Base-by-base conservation (phyloP, 202 grass and related monocot genomes). In the Zizania palustris region DNA sequence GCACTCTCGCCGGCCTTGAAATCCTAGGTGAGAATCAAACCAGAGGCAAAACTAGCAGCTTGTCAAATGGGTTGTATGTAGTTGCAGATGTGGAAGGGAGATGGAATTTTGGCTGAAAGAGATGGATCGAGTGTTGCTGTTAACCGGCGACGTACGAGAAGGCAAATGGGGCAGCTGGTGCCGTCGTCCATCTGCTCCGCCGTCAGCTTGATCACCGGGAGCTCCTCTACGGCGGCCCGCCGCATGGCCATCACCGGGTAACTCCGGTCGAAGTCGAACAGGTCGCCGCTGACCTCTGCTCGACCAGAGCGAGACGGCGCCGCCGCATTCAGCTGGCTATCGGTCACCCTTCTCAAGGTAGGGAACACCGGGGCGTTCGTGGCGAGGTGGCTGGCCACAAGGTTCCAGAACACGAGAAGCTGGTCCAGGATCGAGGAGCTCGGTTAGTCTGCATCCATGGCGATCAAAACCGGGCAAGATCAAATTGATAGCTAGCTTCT, bases 261-360 rank as follows among this genome's bases (percentile, higher is more conserved):
- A n/a, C 64, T 46, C 19, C 84, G 86, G 11, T 67, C 92, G 54
- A 90, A 88, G 11, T 67, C 92, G 54, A 90, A 88, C 9, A 85
- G 71, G 74, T 92, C 89, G 1, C 66, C 76, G 35, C 10, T 13
- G 59, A 53, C 65, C 16, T 77, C 41, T 76, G 69, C 22, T 46
- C 20, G 45, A 46, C 61, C 8, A 11, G 5, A 5, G n/a, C 9
- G 39, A 39, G 63, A 20, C 40, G 5, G n/a, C 63, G 28, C 28
- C 28, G 3, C 18, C 36, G 62, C 62, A 40, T 41, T 66, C 51
- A 55, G n/a, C 51, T 90, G 88, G 58, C 69, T 76, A 45, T 83
- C 79, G 35, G 84, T 71, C 41, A 65, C 88, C 54, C 71, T 62
- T 45, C 69, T 81, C 7, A 90, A 72, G 34, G 71, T 45, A 56